Percentiles rank a stretch among this genome's conserved stretches.
These are phyloP conservation scores for Aspergillus amoenus DNA, from an alignment of 2,329 filamentous ascomycete species.

Conservation along the genomic window DNA sequence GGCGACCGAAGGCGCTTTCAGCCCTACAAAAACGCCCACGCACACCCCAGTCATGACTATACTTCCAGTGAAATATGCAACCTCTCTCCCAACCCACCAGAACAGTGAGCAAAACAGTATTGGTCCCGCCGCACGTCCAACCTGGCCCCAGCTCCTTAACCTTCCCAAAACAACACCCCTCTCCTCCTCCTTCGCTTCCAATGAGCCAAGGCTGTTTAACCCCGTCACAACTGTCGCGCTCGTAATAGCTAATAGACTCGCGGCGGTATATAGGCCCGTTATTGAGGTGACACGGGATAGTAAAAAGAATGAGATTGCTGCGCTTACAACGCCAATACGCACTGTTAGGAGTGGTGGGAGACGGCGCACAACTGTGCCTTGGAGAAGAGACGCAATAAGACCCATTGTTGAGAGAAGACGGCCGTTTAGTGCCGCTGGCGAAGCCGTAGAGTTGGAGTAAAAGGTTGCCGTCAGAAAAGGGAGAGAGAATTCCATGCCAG, in stretches of 20 bases:
- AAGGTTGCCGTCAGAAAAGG: slow-evolving; percentile 97
- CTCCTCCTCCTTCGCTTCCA: slow-evolving; percentile 78
- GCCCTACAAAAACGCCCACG: slow-evolving; percentile 65
- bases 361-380: slow-evolving; percentile 85
- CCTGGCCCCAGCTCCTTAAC: slow-evolving; percentile 77
- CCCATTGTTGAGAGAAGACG: slow-evolving; percentile 87
- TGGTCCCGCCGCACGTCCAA: slow-evolving; percentile 82
- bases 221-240: slow-evolving; percentile 94
- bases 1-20: slow-evolving; percentile 58
- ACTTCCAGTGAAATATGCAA: slow-evolving; percentile 79
- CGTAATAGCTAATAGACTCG: slow-evolving; percentile 80
- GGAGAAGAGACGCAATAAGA: slow-evolving; percentile 84
- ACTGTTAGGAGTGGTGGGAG: slow-evolving; percentile 79
- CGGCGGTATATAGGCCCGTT: slow-evolving; percentile 73
- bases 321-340: slow-evolving; percentile 73
- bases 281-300: slow-evolving; percentile 70
- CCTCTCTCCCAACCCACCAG: slow-evolving; percentile 93
- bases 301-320: slow-evolving; percentile 75
- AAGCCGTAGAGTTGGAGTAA: slow-evolving; percentile 65
- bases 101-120: slow-evolving; percentile 91
- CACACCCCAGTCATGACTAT: slow-evolving; percentile 75
- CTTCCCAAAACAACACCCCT: slow-evolving; percentile 83
- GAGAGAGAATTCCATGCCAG: slow-evolving; percentile 95
- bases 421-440: slow-evolving; percentile 71
- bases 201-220: slow-evolving; percentile 85